Conservation (phyloP, 306 rosid genomes). For the Gynostemma pentaphyllum region DNA sequence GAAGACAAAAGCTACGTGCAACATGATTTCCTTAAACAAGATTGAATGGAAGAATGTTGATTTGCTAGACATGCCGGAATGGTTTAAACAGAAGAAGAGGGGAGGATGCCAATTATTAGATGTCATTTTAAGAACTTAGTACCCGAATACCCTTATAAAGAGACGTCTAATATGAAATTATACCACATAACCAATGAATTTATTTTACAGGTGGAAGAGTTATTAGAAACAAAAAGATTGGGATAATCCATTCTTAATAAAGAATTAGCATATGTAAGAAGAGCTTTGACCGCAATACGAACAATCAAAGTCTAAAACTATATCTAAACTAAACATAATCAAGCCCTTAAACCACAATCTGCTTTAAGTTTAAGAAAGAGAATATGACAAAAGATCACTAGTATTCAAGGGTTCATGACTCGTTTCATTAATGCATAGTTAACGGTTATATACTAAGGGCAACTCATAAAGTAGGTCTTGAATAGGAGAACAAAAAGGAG, state of each 20-base stretch:
- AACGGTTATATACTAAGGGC: neutral
- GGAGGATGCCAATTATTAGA: too few relatives aligned
- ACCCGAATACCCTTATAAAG: too few relatives aligned
- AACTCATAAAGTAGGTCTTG: neutral
- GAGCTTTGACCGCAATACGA: neutral
- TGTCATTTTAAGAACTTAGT: too few relatives aligned
- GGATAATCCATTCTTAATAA: neutral
- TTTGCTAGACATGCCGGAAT: too few relatives aligned
- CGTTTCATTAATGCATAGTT: neutral
- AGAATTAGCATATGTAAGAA: neutral
- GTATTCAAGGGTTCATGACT: neutral
- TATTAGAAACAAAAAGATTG: neutral
- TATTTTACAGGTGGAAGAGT: neutral
- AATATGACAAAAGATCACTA: neutral
- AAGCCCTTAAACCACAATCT: neutral
- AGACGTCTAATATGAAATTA: too few relatives aligned
- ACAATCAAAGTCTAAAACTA: neutral
- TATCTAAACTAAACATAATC: neutral
- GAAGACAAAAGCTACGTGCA: neutral
- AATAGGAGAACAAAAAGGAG: neutral
- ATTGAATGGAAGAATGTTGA: neutral
- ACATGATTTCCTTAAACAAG: neutral
- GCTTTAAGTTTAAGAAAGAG: neutral
- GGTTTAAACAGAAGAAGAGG: too few relatives aligned
- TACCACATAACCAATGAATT: neutral